Conservation (phyloP, 768 basidiomycete species). For the Russula emetica region DNA sequence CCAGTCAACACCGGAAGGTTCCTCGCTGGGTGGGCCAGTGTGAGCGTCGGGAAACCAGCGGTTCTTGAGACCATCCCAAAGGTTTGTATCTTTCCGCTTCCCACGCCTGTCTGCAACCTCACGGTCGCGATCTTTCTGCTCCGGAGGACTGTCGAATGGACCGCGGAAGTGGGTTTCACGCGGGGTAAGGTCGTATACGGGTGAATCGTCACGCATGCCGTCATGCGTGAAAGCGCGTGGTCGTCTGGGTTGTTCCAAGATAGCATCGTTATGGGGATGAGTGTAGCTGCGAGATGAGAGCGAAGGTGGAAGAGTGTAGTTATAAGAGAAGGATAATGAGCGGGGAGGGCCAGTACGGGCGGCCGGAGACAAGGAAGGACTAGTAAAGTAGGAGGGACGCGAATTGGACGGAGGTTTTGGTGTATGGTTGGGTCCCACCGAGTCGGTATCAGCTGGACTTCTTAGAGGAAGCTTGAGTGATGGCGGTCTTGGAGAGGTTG, state of each 20-base stretch:
- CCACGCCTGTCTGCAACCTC: conserved; percentile 49
- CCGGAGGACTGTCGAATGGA: conserved; percentile 48
- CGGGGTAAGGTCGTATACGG: conserved; percentile 34
- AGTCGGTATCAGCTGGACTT: not conserved
- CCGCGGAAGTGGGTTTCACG: conserved; percentile 54
- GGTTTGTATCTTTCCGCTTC: conserved; percentile 44
- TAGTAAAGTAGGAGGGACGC: conserved; percentile 5
- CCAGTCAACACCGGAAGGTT: conserved; percentile 39
- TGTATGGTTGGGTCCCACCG: not conserved
- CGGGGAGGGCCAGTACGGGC: conserved; percentile 24
- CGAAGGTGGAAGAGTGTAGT: conserved; percentile 2
- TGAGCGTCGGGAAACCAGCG: conserved; percentile 54
- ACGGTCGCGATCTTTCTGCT: conserved; percentile 39
- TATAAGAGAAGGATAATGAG: conserved; percentile 19
- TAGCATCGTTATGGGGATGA: conserved; percentile 30
- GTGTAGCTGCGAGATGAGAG: conserved; percentile 8
- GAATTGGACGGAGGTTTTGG: not conserved
- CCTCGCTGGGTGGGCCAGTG: conserved; percentile 42
- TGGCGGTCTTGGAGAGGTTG: conserved; percentile 7
- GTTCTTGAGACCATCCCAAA: conserved; percentile 43
- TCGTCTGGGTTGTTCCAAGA: conserved; percentile 35
- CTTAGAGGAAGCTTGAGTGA: conserved; percentile 3
- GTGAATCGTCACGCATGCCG: conserved; percentile 35
- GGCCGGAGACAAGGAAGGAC: conserved; percentile 17
- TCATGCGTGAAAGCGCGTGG: conserved; percentile 19